These are phyloP conservation scores for Ceratobasidium papillatum DNA, from an alignment of 1,284 basidiomycete species.

Conservation along the genomic window DNA sequence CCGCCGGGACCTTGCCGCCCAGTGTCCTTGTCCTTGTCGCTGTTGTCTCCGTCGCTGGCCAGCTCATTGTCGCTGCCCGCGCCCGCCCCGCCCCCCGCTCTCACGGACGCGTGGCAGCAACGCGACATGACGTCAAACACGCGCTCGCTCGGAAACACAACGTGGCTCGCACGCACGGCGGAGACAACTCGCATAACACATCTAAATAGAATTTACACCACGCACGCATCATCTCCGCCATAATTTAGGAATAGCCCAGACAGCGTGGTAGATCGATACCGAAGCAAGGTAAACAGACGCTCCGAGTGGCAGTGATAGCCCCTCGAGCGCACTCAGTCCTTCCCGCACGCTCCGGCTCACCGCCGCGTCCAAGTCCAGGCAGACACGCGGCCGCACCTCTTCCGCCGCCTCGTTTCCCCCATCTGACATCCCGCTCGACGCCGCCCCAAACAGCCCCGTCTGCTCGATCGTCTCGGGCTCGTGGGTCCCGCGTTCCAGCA, in stretches of 20 bases:
- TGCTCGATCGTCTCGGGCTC: constrained; percentile 31
- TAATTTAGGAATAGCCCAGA: constrained; percentile 33
- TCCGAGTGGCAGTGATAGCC: constrained; percentile 22
- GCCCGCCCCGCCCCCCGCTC: constrained; percentile 10
- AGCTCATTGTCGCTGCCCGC: constrained; percentile 6
- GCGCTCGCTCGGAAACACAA: constrained; percentile 10
- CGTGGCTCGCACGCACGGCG: constrained; percentile 9
- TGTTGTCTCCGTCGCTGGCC: neutral
- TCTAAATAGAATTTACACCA: constrained; percentile 11
- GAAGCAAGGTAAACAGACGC: constrained; percentile 12
- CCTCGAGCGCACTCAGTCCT: constrained; percentile 8
- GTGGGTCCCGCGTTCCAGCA: constrained; percentile 36
- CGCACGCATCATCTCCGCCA: constrained; percentile 15
- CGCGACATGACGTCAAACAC: constrained; percentile 39
- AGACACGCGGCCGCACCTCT: constrained; percentile 19
- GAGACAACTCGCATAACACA: constrained; percentile 16
- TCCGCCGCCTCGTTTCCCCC: neutral
- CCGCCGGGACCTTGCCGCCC: neutral
- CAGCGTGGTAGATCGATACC: constrained; percentile 12
- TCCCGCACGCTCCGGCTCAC: neutral
- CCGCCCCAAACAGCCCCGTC: constrained; percentile 39
- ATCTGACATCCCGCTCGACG: constrained; percentile 2
- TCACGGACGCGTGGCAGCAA: constrained; percentile 24
- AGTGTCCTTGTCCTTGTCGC: neutral
- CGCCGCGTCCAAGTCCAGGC: constrained; percentile 3